phyloP scores from a whole-genome alignment of 2,329 filamentous ascomycete species.

The Fonsecaea erecta region DNA sequence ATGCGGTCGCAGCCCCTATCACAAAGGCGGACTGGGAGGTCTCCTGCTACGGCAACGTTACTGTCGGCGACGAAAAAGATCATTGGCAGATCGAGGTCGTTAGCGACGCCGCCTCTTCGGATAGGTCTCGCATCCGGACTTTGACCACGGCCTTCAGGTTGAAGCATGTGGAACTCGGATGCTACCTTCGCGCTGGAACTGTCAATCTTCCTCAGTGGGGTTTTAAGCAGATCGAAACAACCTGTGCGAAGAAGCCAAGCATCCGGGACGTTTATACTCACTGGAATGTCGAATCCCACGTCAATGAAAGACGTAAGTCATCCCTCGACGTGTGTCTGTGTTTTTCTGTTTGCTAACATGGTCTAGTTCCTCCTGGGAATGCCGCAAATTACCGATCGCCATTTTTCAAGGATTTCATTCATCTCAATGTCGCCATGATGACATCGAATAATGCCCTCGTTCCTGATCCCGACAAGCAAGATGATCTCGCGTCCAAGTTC shows the following conservation, averaged over 20 bases:
- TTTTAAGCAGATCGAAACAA: conserved; percentile 99
- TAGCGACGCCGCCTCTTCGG: conserved; percentile 82
- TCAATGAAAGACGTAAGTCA: conserved; percentile 84
- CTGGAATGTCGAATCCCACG: conserved; percentile 97
- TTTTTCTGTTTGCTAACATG: conserved; percentile 40
- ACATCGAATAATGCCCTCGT: conserved; percentile 98
- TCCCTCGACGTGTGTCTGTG: not conserved
- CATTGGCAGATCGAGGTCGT: conserved; percentile 96
- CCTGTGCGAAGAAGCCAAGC: conserved; percentile 90
- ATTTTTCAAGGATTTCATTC: conserved; percentile 96
- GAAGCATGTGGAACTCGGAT: conserved; percentile 78
- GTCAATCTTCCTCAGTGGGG: conserved; percentile 98
- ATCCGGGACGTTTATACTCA: conserved; percentile 93
- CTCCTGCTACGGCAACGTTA: conserved; percentile 93
- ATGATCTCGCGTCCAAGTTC: conserved; percentile 92
- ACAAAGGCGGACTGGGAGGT: conserved; percentile 91
- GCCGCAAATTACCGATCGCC: conserved; percentile 94
- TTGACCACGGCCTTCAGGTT: conserved; percentile 92
- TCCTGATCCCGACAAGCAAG: conserved; percentile 97
- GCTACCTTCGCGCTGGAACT: conserved; percentile 93
- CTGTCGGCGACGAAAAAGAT: conserved; percentile 94
- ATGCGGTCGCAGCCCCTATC: conserved; percentile 84
- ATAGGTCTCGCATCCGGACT: conserved; percentile 83
- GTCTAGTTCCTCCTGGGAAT: conserved; percentile 79
- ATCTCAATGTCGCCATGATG: conserved; percentile 99